Base-by-base conservation (phyloP, 148 eudicot genomes). In the Polygonum aviculare region DNA sequence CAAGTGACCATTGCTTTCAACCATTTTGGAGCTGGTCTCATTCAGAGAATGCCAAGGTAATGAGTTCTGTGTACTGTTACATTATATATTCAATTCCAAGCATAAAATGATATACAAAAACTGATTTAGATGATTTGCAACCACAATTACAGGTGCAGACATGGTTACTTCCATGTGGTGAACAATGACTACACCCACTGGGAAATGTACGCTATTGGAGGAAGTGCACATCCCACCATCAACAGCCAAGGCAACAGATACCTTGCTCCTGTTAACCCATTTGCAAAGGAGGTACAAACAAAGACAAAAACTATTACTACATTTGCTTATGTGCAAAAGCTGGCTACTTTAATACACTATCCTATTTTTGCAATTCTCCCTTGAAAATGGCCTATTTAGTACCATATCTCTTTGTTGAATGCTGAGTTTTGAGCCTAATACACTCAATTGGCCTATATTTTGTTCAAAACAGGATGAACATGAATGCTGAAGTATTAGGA, bases 141-240 rank as follows among this genome's bases (percentile, higher is more conserved):
- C 35, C 26, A 49, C 72, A 73, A 45, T 39, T 80, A 77, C 87
- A 93, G 98, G 84, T 93, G 98, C 63, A 89, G 98, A 69, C 94
- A 87, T 81, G 98, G 98, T 12, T 93, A 93, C 81, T 93, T 93
- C 83, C 98, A 93, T 80, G 98, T 93, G 79, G 98, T 93, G 74
- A 93, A 93, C 88, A 93, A 93, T 76, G 96, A 91, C 91, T 93
- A 93, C 85, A 93, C 98, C 12, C 96, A 91, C 88, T 93, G 98
- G 98, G 94, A 93, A 77, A 93, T 93, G 98, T 93, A 93, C 73
- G 98, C 98, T 33, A 91, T 93, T 60, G 98, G 98, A 72, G 98
- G 98, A 77, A 93, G 98, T 74, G 98, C 96, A 40, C 51, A 19
- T 21, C 98, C 98, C 54, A 93, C 98, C 35, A 93, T 93, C 81